A percentile compares a stretch with the other conserved stretches of the same genome.
These are phyloP conservation scores for Cryptococcus neoformans DNA, from an alignment of 1,284 basidiomycete genomes.

Conservation along the genomic window DNA sequence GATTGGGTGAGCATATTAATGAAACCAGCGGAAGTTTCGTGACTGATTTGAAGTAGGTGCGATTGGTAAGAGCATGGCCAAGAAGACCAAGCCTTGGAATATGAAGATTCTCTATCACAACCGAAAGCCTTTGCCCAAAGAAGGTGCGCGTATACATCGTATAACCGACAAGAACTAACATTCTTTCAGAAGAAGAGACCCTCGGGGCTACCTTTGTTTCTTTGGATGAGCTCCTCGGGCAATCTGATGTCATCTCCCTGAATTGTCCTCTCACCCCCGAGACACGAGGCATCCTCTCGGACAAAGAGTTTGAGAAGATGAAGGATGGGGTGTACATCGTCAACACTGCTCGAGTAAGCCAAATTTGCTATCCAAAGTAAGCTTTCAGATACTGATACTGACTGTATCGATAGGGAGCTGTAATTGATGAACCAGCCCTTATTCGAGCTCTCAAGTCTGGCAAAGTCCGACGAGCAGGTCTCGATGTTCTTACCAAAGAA, in stretches of 20 bases:
- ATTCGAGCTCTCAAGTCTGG: constrained; percentile 38
- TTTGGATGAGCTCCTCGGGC: constrained; percentile 37
- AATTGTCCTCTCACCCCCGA: constrained; percentile 33
- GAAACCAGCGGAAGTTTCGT: too few relatives aligned
- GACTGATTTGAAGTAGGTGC: constrained; percentile 6
- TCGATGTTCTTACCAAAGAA: constrained; percentile 40
- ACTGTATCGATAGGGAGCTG: constrained; percentile 14
- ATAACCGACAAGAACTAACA: neutral
- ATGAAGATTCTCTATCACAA: constrained; percentile 34
- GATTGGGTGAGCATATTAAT: constrained; percentile 15
- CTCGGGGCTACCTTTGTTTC: constrained; percentile 27
- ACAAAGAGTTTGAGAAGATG: constrained; percentile 39
- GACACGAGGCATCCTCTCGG: constrained; percentile 32
- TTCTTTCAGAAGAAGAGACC: constrained; percentile 17
- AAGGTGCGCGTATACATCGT: constrained; percentile 6
- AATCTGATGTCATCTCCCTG: constrained; percentile 35
- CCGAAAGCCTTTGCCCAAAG: constrained; percentile 16
- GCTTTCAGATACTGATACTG: neutral
- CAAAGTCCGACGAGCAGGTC: constrained; percentile 34
- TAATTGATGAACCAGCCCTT: constrained; percentile 43
- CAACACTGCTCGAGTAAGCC: constrained; percentile 37
- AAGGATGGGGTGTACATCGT: constrained; percentile 42
- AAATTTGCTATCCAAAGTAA: neutral
- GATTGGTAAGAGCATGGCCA: constrained; percentile 27
- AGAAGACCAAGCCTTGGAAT: constrained; percentile 19